Percentiles rank a stretch among this genome's conserved stretches.
Conservation (phyloP, 805 yeast species). For the Martiniozyma abietophila region DNA sequence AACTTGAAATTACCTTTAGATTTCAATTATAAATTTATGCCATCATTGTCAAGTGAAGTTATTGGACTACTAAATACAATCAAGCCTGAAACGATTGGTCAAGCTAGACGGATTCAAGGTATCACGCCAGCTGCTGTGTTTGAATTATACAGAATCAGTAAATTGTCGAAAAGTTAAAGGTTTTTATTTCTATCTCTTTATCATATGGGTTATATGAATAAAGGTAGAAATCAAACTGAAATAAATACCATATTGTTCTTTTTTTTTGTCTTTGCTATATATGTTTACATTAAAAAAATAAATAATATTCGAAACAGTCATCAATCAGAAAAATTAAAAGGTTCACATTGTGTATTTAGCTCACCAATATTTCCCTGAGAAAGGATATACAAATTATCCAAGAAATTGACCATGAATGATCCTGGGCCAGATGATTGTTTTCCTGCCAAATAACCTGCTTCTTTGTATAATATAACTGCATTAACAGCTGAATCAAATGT, state of each 20-base stretch:
- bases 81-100: slow-evolving; percentile 87
- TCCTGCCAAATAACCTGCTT: slow-evolving; percentile 52
- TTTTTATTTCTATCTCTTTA: too few relatives aligned
- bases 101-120: slow-evolving; percentile 91
- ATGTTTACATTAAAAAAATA: too few relatives aligned
- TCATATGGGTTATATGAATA: too few relatives aligned
- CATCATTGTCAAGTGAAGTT: slow-evolving; percentile 70
- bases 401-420: slow-evolving; percentile 36
- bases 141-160: slow-evolving; percentile 56
- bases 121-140: slow-evolving; percentile 89
- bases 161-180: slow-evolving; percentile 21
- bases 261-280: too few relatives aligned
- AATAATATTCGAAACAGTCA: too few relatives aligned
- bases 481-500: slow-evolving; percentile 38
- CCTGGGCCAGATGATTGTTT: slow-evolving; percentile 41
- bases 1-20: slow-evolving; percentile 57
- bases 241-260: too few relatives aligned
- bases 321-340: too few relatives aligned
- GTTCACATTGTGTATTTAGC: too few relatives aligned
- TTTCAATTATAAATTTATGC: slow-evolving; percentile 49
- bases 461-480: slow-evolving; percentile 51
- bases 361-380: too few relatives aligned
- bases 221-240: too few relatives aligned
- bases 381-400: slow-evolving; percentile 32
- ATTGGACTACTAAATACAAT: slow-evolving; percentile 57